Evolutionary conservation across 2,329 filamentous ascomycete species (phyloP).

Genomic region (Ophiosphaerella herpotricha): DNA sequence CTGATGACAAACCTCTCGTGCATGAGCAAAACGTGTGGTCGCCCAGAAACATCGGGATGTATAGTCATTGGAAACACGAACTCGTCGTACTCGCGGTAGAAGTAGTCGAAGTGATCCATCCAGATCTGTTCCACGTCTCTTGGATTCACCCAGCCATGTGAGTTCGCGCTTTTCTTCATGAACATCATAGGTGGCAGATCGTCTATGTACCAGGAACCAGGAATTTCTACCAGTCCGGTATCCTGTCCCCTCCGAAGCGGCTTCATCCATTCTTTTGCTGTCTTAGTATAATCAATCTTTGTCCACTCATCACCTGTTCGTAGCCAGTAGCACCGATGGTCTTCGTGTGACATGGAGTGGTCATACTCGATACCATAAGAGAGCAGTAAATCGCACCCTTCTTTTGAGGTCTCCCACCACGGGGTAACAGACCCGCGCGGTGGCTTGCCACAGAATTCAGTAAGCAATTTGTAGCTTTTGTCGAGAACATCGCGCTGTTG

Average conservation of each 20-base stretch:
- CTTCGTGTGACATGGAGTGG: slow-evolving; percentile 68
- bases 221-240: slow-evolving; percentile 70
- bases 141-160: slow-evolving; percentile 64
- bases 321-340: slow-evolving; percentile 68
- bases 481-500: slow-evolving; percentile 77
- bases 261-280: slow-evolving; percentile 69
- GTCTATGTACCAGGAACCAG: slow-evolving; percentile 67
- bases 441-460: slow-evolving; percentile 70
- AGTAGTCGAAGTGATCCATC: slow-evolving; percentile 72
- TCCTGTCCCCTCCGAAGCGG: slow-evolving; percentile 62
- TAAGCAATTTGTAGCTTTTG: slow-evolving; percentile 73
- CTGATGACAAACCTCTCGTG: slow-evolving; percentile 62
- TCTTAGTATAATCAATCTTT: slow-evolving; percentile 68
- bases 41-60: slow-evolving; percentile 68
- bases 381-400: slow-evolving; percentile 68
- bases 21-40: slow-evolving; percentile 74
- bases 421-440: slow-evolving; percentile 74
- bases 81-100: slow-evolving; percentile 76
- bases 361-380: slow-evolving; percentile 73
- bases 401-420: slow-evolving; percentile 74
- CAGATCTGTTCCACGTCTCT: slow-evolving; percentile 68
- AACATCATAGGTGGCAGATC: slow-evolving; percentile 70
- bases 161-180: slow-evolving; percentile 68
- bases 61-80: slow-evolving; percentile 80
- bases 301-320: slow-evolving; percentile 68